Conservation (phyloP, 352 stramenopile species). For the Phytophthora meadii region DNA sequence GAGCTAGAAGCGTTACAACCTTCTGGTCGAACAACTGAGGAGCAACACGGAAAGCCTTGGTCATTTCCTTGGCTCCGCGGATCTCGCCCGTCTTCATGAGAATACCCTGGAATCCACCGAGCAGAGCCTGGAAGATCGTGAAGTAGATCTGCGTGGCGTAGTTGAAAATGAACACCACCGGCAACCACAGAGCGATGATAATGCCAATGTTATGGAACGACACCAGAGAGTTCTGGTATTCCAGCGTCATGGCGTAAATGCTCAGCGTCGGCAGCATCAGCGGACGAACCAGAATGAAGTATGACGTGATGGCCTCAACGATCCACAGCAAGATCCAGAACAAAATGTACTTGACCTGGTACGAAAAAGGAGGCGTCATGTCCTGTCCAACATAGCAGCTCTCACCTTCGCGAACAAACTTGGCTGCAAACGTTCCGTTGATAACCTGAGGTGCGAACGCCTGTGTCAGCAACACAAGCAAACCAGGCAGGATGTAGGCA, state of each 20-base stretch:
- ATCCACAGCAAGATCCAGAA: conserved; percentile 75
- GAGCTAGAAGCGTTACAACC: conserved; percentile 67
- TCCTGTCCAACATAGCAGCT: conserved; percentile 77
- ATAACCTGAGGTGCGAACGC: conserved; percentile 64
- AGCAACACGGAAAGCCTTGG: conserved; percentile 77
- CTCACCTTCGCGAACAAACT: conserved; percentile 78
- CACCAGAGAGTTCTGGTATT: conserved; percentile 72
- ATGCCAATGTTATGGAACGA: conserved; percentile 81
- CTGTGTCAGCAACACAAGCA: conserved; percentile 59
- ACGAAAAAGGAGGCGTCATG: conserved; percentile 66
- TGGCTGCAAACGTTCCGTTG: conserved; percentile 58
- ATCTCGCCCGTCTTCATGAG: conserved; percentile 84
- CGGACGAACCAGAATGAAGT: conserved; percentile 70
- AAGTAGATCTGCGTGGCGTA: conserved; percentile 88
- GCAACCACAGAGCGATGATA: conserved; percentile 70
- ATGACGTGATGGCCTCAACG: conserved; percentile 63
- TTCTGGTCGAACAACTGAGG: conserved; percentile 85
- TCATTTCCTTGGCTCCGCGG: conserved; percentile 72
- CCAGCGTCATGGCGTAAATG: conserved; percentile 76
- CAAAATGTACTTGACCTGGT: conserved; percentile 67
- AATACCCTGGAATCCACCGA: conserved; percentile 68
- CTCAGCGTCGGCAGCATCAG: conserved; percentile 71
- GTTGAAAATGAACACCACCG: conserved; percentile 78
- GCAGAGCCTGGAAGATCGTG: conserved; percentile 73
- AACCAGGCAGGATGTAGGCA: conserved; percentile 57